Base-by-base conservation (phyloP, 352 stramenopile genomes). In the Pythium phragmitis region DNA sequence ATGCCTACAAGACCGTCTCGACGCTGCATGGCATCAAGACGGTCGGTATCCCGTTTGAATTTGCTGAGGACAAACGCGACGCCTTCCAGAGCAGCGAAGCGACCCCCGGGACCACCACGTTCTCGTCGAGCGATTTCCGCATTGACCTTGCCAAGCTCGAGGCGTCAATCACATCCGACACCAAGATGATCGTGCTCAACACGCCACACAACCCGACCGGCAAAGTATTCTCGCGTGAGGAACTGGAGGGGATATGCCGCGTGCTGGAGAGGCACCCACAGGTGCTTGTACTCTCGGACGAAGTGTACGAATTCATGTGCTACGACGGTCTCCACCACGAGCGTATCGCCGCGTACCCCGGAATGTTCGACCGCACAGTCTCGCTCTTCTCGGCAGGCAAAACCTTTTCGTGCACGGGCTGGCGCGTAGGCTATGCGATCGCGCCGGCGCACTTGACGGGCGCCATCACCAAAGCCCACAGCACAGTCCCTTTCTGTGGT, bases 291-390 rank as follows among this genome's bases (percentile, higher is more conserved):
- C 79, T 99, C 33, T 95, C 92, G 6, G 97, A 99, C 73, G 97
- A 99, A 72, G 97, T 99, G 16, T 99, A 99, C 80, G 98, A 99
- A 81, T 98, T 98, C 70, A 98, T 99, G 82, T 89, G 93, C 42
- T 97, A 87, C 68, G 89, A 96, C 60, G 85, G 82, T 7, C 70
- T 82, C 1, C 5, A 54, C 16, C 82, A 94, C 57, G 78, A 91
- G 54, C 85, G 87, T 21, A 75, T 96, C 42, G 88, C 85, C 7
- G 48, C 79, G 42, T 76, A 97, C 57, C 85, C 90, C 1, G 82
- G 88, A 39, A 90, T 97, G 68, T 90, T 85, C 43, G 77, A 97
- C 36, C 84, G 87, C 59, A 97, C 88, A 2, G 82, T 98, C 46
- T 95, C 96, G n/a, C 88, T 98, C 34, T 97, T 96, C 63, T 97